These are phyloP conservation scores for Tetrahymena borealis DNA, from an alignment of 73 alveolate genomes.

Conservation along the genomic window DNA sequence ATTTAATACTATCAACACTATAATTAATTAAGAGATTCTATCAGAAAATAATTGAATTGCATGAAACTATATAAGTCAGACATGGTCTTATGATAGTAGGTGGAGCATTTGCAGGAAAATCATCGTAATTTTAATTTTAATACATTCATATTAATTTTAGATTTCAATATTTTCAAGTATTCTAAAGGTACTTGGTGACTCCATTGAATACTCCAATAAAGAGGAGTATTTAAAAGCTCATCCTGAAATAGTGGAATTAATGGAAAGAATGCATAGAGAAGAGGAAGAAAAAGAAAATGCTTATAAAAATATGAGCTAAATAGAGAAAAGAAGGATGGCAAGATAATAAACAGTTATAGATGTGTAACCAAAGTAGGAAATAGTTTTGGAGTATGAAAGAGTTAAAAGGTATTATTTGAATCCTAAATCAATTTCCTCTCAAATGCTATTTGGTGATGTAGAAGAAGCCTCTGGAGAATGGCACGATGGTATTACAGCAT, in stretches of 20 bases:
- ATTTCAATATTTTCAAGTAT: no score
- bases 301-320: not conserved
- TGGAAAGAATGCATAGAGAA: not conserved
- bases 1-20: not conserved
- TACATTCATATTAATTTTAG: no score
- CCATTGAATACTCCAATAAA: not conserved
- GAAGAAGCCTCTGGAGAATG: slow-evolving; percentile 97
- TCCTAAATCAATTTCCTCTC: slow-evolving; percentile 92
- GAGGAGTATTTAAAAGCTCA: not conserved
- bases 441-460: slow-evolving; percentile 92
- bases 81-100: slow-evolving; percentile 99
- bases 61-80: slow-evolving; percentile 91
- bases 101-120: slow-evolving; percentile 90
- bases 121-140: slow-evolving; percentile 82
- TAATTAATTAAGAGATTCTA: slow-evolving; percentile 57
- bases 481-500: slow-evolving; percentile 96
- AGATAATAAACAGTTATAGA: slow-evolving; percentile 10
- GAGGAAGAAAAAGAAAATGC: not conserved
- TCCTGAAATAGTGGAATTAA: not conserved
- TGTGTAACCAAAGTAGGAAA: slow-evolving; percentile 79
- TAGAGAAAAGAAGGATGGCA: not conserved
- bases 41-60: slow-evolving; percentile 79
- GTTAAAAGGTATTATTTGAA: slow-evolving; percentile 68
- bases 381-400: slow-evolving; percentile 25
- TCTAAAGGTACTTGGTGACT: not conserved